A percentile compares a stretch with the other conserved stretches of the same genome.
Evolutionary conservation across 371 early-diverging fungal species (phyloP).

Genomic region (Apophysomyces ossiformis): DNA sequence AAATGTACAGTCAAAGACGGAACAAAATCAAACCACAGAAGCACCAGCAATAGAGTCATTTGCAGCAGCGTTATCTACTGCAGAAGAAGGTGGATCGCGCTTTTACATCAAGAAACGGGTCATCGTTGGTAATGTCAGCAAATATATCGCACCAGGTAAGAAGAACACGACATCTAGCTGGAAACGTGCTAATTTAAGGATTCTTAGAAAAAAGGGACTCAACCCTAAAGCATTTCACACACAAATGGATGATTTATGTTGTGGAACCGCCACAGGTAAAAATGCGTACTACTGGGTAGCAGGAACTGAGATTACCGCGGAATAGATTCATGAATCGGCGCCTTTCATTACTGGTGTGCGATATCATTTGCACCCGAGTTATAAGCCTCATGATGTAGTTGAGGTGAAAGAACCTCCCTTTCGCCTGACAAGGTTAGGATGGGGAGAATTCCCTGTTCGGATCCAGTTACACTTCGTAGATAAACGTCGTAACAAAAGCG

Average conservation of each 20-base stretch:
- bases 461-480: slow-evolving; percentile 83
- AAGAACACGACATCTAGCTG: too few relatives aligned
- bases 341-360: slow-evolving; percentile 82
- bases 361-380: slow-evolving; percentile 88
- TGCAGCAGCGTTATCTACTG: slow-evolving; percentile 31
- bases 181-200: not conserved
- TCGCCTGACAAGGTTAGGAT: slow-evolving; percentile 83
- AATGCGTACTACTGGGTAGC: not conserved
- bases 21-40: slow-evolving; percentile 12
- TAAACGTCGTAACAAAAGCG: slow-evolving; percentile 77
- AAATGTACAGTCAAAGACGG: not conserved
- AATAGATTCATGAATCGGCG: slow-evolving; percentile 51
- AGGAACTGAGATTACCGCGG: not conserved
- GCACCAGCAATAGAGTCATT: slow-evolving; percentile 30
- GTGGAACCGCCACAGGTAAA: slow-evolving; percentile 58
- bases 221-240: slow-evolving; percentile 66
- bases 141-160: slow-evolving; percentile 66
- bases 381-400: slow-evolving; percentile 85
- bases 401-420: slow-evolving; percentile 83
- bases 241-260: slow-evolving; percentile 93
- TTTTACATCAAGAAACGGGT: slow-evolving; percentile 85
- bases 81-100: slow-evolving; percentile 68
- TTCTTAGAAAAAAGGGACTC: slow-evolving; percentile 62
- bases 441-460: slow-evolving; percentile 94
- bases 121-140: slow-evolving; percentile 87